Percentiles rank a stretch among this genome's conserved stretches.
Evolutionary conservation across 2,329 filamentous ascomycete genomes (phyloP).

Genomic region (Fusarium sulawesiense): DNA sequence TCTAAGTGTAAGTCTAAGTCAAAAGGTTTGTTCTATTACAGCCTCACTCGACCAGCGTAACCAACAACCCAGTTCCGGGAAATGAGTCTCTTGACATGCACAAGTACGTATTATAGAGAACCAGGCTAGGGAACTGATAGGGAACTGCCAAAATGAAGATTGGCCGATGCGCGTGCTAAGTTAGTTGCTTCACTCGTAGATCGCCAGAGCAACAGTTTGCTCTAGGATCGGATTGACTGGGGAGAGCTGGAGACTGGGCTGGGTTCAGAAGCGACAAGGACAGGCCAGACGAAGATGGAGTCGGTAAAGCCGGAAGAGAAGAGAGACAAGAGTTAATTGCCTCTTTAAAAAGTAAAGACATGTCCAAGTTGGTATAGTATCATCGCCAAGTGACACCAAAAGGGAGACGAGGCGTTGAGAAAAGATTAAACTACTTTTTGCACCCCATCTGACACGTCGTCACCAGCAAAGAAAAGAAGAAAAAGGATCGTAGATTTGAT

Average conservation of each 20-base stretch:
- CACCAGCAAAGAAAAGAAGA: slow-evolving; percentile 29
- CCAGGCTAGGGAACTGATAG: background rate
- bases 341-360: slow-evolving; percentile 15
- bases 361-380: background rate
- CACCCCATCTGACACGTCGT: slow-evolving; percentile 29
- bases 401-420: slow-evolving; percentile 26
- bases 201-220: slow-evolving; percentile 36
- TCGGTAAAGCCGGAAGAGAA: slow-evolving; percentile 19
- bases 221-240: slow-evolving; percentile 30
- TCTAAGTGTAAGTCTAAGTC: slow-evolving; percentile 6
- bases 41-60: slow-evolving; percentile 40
- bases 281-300: slow-evolving; percentile 22
- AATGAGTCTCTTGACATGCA: slow-evolving; percentile 40
- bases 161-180: slow-evolving; percentile 31
- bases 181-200: slow-evolving; percentile 35
- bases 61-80: slow-evolving; percentile 30
- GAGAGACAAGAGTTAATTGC: background rate
- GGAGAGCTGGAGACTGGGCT: slow-evolving; percentile 15
- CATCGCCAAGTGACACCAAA: slow-evolving; percentile 11
- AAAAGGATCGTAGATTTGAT: slow-evolving; percentile 36
- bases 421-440: slow-evolving; percentile 17
- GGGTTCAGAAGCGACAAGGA: slow-evolving; percentile 22
- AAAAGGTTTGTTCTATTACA: slow-evolving; percentile 14
- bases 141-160: slow-evolving; percentile 27
- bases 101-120: background rate